These are phyloP conservation scores for Yarrowia phangngaensis DNA, from an alignment of 805 yeast species.

Conservation along the genomic window DNA sequence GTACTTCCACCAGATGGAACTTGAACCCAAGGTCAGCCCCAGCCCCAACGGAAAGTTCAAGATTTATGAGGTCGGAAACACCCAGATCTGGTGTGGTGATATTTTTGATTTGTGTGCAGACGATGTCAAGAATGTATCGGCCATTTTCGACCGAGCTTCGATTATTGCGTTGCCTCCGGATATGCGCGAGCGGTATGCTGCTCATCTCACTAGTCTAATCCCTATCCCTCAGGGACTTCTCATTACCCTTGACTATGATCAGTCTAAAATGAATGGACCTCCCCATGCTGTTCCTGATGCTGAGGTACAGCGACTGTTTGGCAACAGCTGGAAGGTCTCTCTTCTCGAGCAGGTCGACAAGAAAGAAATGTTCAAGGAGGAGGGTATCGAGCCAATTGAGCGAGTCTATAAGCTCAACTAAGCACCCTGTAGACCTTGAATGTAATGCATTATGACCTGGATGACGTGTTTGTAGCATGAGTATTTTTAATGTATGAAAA, in stretches of 20 bases:
- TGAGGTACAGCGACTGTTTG: conserved; percentile 21
- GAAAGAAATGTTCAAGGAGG: conserved; percentile 22
- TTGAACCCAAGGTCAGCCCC: conserved; percentile 18
- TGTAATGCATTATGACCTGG: too few species aligned
- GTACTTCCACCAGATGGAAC: conserved; percentile 24
- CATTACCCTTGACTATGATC: conserved; percentile 18
- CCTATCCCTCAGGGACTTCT: conserved; percentile 9
- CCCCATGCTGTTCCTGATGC: conserved; percentile 17
- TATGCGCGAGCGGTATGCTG: conserved; percentile 19
- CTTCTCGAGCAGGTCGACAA: conserved; percentile 11
- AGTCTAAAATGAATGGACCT: conserved; percentile 11
- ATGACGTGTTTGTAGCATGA: too few species aligned
- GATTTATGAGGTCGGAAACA: conserved; percentile 6
- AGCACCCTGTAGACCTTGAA: background rate
- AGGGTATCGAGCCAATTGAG: conserved; percentile 22
- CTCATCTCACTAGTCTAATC: background rate
- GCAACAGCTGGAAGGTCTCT: conserved; percentile 11
- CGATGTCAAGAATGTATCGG: conserved; percentile 10
- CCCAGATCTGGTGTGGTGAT: conserved; percentile 20
- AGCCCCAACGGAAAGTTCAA: conserved; percentile 11
- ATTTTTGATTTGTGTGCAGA: conserved; percentile 11
- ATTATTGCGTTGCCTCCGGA: conserved; percentile 19
- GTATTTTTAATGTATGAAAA: too few species aligned
- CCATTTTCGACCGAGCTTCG: conserved; percentile 18
- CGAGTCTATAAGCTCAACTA: conserved; percentile 8